These are phyloP conservation scores for Ascoidea rubescens DNA, from an alignment of 805 yeast genomes.

Conservation along the genomic window DNA sequence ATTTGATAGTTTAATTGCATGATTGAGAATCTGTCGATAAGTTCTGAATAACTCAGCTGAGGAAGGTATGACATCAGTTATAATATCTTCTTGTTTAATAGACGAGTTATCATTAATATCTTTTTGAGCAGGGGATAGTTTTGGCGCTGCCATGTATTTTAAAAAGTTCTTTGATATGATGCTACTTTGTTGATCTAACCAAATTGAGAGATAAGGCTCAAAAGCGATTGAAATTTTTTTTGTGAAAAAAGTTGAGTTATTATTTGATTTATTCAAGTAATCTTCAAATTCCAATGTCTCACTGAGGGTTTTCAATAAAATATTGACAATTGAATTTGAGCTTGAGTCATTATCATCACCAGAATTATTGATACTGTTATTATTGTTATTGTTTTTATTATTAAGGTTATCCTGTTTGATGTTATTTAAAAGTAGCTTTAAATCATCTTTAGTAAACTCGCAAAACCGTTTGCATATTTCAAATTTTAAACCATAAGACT, in stretches of 20 bases:
- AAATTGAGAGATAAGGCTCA: constrained; percentile 71
- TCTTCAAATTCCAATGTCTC: constrained; percentile 78
- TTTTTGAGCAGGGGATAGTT: constrained; percentile 27
- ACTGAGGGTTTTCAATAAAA: constrained; percentile 54
- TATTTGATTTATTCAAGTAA: constrained; percentile 34
- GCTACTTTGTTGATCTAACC: constrained; percentile 79
- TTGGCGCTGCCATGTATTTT: constrained; percentile 47
- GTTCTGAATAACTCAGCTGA: constrained; percentile 77
- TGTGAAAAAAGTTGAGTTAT: constrained; percentile 15
- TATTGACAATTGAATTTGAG: constrained; percentile 37
- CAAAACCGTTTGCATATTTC: constrained; percentile 52
- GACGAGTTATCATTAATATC: constrained; percentile 15
- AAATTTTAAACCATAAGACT: constrained; percentile 55
- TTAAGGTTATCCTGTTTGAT: constrained; percentile 23
- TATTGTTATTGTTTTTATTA: too few species aligned
- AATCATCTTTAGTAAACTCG: constrained; percentile 52
- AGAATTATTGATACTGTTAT: neutral
- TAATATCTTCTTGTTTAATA: constrained; percentile 21
- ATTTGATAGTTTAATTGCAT: constrained; percentile 42
- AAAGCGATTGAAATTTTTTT: constrained; percentile 49
- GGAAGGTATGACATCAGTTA: constrained; percentile 64
- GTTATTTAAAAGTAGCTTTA: constrained; percentile 33
- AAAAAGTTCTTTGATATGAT: constrained; percentile 45
- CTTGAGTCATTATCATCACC: neutral
- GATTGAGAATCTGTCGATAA: constrained; percentile 61